Base-by-base conservation (phyloP, 768 basidiomycete genomes). In the Suillus subluteus region DNA sequence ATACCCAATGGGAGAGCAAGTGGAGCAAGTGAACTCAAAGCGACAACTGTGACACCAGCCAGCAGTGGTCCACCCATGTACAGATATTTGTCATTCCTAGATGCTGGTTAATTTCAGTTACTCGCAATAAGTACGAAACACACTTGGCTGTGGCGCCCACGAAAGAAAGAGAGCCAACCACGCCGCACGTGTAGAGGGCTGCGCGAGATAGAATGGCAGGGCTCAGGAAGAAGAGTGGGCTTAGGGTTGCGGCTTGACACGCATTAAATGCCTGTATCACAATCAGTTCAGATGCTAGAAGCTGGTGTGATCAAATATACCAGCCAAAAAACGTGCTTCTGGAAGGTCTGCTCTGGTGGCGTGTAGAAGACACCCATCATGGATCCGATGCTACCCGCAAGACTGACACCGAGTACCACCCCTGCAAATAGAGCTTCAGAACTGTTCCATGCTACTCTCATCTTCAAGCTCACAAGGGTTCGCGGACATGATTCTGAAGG, bases 21-120 rank as follows among this genome's bases (percentile, higher is more conserved):
- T 0, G 95, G 95, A 12, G 95, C 95, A 52, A 97, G 79, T n/a
- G 90, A 90, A 73, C 90, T 88, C 38, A 95, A 84, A 30, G 94
- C 92, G 23, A 96, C 92, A 23, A 96, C 93, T 16, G 92, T 92
- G 13, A 97, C 87, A 65, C 95, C 95, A 18, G 94, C 95, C 37
- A 97, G 84, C 54, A 96, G 87, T 5, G 94, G 94, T 11, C 92
- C 94, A 38, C 94, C 95, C 80, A 94, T 86, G 75, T 92, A 90
- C 44, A 96, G 79, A 75, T 92, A 96, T 74, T 88, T 90, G 78
- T 96, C 94, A 72, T 87, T 92, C 67, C 86, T 86, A 66, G 37
- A 58, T 46, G 54, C 58, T 16, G 50, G 40, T 62, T 66, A 58
- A 15, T 18, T 15, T 40, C 15, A 7, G 50, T 52, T 37, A 50